Conservation (phyloP, 345 rosid species). For the Hibiscus tridactylites region DNA sequence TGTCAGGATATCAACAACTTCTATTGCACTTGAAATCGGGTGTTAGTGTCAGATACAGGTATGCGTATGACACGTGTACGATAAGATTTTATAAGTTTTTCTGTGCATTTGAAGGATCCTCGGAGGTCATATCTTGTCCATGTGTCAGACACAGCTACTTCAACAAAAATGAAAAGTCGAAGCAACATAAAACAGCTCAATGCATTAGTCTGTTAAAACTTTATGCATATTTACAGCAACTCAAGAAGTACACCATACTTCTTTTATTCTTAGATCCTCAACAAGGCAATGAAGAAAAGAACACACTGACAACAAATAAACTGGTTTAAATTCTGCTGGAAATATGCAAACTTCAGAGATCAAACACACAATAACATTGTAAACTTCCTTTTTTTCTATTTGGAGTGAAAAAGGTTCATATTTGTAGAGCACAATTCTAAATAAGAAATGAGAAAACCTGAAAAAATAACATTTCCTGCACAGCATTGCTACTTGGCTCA, state of each 20-base stretch:
- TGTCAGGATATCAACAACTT: too few relatives aligned
- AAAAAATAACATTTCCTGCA: conserved; percentile 69
- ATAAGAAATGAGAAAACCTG: conserved; percentile 31
- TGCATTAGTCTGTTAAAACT: not conserved
- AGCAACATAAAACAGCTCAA: too few relatives aligned
- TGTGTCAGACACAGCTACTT: too few relatives aligned
- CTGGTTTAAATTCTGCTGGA: not conserved
- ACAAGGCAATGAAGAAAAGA: not conserved
- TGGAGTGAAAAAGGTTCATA: not conserved
- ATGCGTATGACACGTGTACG: not conserved
- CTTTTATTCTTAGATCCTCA: not conserved
- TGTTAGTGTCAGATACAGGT: not conserved
- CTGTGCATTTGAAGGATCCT: not conserved
- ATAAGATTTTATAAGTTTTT: not conserved
- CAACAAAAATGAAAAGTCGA: too few relatives aligned
- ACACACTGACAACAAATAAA: not conserved
- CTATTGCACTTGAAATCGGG: too few relatives aligned
- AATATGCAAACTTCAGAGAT: not conserved
- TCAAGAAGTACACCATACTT: not conserved
- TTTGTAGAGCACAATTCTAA: not conserved
- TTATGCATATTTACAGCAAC: not conserved
- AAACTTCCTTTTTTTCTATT: not conserved
- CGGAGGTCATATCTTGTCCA: not conserved
- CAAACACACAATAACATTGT: not conserved
- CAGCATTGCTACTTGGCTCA: conserved; percentile 42